A percentile compares a stretch with the other conserved stretches of the same genome.
Evolutionary conservation across 2,329 filamentous ascomycete species (phyloP).

Genomic region (Verticillium albo-atrum): DNA sequence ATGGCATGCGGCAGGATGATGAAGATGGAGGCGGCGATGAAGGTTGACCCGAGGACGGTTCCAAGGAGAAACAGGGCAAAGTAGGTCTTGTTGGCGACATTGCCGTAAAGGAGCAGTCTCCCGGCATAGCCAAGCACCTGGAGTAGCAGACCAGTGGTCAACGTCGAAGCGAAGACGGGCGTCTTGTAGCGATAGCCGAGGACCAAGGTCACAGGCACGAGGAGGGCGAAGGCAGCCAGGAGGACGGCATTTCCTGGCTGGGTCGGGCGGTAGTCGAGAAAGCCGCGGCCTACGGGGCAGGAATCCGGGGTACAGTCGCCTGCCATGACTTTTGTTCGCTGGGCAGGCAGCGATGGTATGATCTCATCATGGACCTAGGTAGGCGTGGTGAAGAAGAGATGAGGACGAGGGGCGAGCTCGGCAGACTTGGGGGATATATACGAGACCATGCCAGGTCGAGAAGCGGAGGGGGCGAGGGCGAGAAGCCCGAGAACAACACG

Average conservation of each 20-base stretch:
- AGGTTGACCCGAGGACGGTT: conserved; percentile 40
- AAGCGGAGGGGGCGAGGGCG: background rate
- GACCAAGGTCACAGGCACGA: conserved; percentile 31
- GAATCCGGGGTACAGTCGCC: conserved; percentile 25
- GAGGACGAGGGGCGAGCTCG: conserved; percentile 1
- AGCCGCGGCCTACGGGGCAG: conserved; percentile 30
- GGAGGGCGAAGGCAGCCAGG: conserved; percentile 31
- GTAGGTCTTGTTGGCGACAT: conserved; percentile 25
- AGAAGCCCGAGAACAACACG: background rate
- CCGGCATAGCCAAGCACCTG: conserved; percentile 43
- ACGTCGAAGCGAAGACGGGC: conserved; percentile 31
- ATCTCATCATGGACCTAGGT: conserved; percentile 7
- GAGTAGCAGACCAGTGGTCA: conserved; percentile 36
- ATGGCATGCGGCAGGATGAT: conserved; percentile 41
- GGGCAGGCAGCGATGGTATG: conserved; percentile 11
- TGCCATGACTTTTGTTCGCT: conserved; percentile 21
- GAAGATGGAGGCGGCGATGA: conserved; percentile 40
- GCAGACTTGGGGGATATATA: conserved; percentile 10
- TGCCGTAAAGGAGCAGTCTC: conserved; percentile 34
- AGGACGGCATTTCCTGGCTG: conserved; percentile 35
- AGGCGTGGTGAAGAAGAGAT: conserved; percentile 4
- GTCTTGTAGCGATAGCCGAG: conserved; percentile 34
- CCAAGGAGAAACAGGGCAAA: conserved; percentile 43
- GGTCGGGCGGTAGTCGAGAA: conserved; percentile 29
- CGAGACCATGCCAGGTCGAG: background rate